phyloP scores from a whole-genome alignment of 2,329 filamentous ascomycete genomes.

The Fusarium illudens region DNA sequence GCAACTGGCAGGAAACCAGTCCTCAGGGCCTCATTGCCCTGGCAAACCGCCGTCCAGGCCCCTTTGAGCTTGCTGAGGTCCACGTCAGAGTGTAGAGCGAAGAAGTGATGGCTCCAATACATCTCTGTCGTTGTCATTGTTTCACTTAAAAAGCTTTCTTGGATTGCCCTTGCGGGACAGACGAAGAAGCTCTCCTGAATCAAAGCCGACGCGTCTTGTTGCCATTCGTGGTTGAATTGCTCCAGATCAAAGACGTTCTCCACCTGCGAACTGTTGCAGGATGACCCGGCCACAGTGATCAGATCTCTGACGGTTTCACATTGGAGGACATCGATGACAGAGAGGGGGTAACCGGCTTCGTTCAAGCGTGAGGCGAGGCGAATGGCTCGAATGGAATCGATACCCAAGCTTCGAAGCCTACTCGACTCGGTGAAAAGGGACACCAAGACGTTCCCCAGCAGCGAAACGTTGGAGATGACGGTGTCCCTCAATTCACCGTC shows the following conservation, averaged over 20 bases:
- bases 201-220: neutral
- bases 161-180: constrained; percentile 1
- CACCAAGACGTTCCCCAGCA: neutral
- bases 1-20: constrained; percentile 1
- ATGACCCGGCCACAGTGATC: neutral
- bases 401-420: constrained; percentile 2
- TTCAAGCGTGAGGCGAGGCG: constrained; percentile 3
- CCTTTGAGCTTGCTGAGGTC: neutral
- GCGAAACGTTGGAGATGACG: neutral
- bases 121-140: neutral
- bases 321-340: constrained; percentile 4
- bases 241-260: neutral
- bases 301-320: constrained; percentile 5
- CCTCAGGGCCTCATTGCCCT: neutral
- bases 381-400: constrained; percentile 9
- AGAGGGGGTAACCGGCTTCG: neutral
- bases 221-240: constrained; percentile 3
- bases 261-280: neutral
- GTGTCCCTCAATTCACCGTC: neutral
- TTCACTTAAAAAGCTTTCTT: constrained; percentile 1
- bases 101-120: constrained; percentile 6
- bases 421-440: neutral
- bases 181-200: constrained; percentile 1
- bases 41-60: neutral
- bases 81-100: neutral